These are phyloP conservation scores for Myochromella boudieri DNA, from an alignment of 768 basidiomycete species.

Conservation along the genomic window DNA sequence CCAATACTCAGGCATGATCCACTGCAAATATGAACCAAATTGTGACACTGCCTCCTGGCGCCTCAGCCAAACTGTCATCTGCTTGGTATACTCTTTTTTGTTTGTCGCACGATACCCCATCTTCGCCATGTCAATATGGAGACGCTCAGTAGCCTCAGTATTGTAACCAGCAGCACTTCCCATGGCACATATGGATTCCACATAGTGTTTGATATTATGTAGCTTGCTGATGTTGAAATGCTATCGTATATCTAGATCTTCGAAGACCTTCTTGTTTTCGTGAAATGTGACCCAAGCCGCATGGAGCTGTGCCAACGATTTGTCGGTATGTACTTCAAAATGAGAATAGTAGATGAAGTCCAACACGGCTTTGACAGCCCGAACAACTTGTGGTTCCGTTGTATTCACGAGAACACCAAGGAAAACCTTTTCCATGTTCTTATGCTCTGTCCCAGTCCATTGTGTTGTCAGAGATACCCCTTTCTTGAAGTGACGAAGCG, in stretches of 20 bases:
- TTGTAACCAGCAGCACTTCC: conserved; percentile 31
- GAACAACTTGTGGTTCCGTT: conserved; percentile 27
- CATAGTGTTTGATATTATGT: no score
- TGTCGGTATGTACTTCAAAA: conserved; percentile 24
- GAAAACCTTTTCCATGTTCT: no score
- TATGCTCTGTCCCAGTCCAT: no score
- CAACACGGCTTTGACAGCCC: conserved; percentile 14
- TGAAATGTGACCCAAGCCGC: conserved; percentile 28
- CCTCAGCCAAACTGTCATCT: no score
- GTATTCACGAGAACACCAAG: conserved; percentile 33
- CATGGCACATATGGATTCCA: conserved; percentile 22
- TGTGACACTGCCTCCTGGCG: neutral
- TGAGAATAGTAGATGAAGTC: conserved; percentile 33
- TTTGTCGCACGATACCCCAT: conserved; percentile 24
- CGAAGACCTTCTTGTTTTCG: conserved; percentile 28
- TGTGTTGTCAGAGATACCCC: conserved; percentile 34
- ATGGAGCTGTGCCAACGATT: conserved; percentile 24
- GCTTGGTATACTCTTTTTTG: conserved; percentile 28
- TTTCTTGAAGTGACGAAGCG: conserved; percentile 38
- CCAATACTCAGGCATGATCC: neutral
- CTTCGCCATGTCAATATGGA: conserved; percentile 28
- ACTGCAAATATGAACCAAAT: neutral
- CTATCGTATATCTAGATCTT: conserved; percentile 19
- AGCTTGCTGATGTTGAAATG: conserved; percentile 41
- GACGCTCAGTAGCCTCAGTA: no score